Evolutionary conservation across 306 rosid genomes (phyloP), one percentile per base, ranked within the genome.

Genomic region (Notholithocarpus densiflorus): DNA sequence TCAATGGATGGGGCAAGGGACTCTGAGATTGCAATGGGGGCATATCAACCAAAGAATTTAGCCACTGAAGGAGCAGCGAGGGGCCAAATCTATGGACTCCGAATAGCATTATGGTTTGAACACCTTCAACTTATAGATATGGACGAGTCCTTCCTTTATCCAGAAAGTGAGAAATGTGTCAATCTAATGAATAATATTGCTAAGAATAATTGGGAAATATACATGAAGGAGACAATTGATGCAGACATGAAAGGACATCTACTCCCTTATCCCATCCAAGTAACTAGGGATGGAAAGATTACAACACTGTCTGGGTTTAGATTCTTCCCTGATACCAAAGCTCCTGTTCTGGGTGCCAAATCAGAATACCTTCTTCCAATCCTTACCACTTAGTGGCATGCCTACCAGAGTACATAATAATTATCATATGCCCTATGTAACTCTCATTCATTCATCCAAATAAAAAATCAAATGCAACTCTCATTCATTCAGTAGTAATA

Each of bases 1-100:
- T 95, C 94, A 24, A 93, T 95, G 97, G 98, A 91, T 77, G 98
- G 98, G 10, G 92, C 82, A 72, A 89, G 98, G 75, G 98, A 92
- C 92, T 85, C 86, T 0, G 96, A 95, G 90, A 93, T 95, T 61
- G 94, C 97, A 31, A 93, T 91, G 93, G 98, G 99, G 18, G 99
- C 90, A 79, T 93, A 84, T 71, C 99, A 93, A 74, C 94, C 92
- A 6, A 17, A 73, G 5, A 86, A 93, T 61, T 24, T 90, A 66
- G 71, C 87, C 53, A 59, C 78, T 3, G 13, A 56, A 6, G 79
- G 77, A 10, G 80, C 74, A 69, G 78, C 92, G 0, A 90, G 72
- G 68, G 98, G 96, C 17, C 84, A 90, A 15, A 91, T 91, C 17
- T 73, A 73, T 53, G 97, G 88, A 37, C 89, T 95, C 65, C 75